phyloP scores from a whole-genome alignment of 148 eudicot genomes.

The Rhododendron mucronatum region DNA sequence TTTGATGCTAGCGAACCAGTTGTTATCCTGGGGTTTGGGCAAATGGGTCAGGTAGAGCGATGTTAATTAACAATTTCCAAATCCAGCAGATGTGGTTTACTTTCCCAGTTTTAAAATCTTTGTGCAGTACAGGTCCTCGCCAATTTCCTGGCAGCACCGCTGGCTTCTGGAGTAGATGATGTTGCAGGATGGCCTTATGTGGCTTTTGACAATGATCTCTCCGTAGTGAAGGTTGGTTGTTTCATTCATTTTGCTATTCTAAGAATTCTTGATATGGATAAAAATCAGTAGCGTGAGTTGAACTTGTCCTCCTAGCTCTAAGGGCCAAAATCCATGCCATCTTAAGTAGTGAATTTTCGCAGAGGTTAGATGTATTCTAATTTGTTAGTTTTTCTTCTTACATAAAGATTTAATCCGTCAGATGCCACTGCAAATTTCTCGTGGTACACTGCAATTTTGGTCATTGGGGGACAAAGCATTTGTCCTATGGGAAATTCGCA shows the following conservation, averaged over 20 bases:
- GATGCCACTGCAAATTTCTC: not conserved
- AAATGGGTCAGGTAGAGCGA: conserved; percentile 81
- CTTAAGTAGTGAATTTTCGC: not conserved
- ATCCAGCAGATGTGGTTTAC: not conserved
- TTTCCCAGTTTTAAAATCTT: not conserved
- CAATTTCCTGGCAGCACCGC: conserved; percentile 77
- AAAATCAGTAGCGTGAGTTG: not conserved
- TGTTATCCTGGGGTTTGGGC: conserved; percentile 96
- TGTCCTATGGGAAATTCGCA: not conserved
- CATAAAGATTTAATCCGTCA: not conserved
- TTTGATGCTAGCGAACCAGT: conserved; percentile 83
- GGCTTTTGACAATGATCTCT: conserved; percentile 87
- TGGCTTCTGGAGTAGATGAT: conserved; percentile 65
- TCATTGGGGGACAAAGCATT: not conserved
- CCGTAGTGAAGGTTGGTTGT: conserved; percentile 74
- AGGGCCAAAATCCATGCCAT: not conserved
- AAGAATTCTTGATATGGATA: not conserved
- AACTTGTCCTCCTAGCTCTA: not conserved
- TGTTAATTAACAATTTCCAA: not conserved
- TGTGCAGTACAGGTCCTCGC: conserved; percentile 69
- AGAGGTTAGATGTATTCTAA: not conserved
- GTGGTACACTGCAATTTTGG: not conserved
- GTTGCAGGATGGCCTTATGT: conserved; percentile 78
- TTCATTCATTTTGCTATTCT: not conserved
- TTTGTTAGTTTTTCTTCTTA: not conserved